Percentiles rank a stretch among this genome's conserved stretches.
Evolutionary conservation across 2,329 filamentous ascomycete genomes (phyloP).

Genomic region (Botrytis medusae): DNA sequence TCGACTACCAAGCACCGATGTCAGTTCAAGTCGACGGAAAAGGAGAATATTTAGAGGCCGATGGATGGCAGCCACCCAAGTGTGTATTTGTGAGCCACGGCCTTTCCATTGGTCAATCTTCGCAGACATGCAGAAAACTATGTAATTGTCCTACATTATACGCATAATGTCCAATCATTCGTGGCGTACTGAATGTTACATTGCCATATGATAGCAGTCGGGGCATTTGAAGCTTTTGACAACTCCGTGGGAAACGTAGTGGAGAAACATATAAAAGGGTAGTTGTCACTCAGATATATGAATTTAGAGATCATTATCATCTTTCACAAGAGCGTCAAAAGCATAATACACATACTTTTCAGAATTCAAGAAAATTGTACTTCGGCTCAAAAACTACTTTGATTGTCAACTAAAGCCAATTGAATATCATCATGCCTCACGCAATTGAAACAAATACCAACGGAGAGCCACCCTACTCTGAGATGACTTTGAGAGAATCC

Average conservation of each 20-base stretch:
- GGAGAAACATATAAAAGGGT: neutral
- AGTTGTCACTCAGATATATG: neutral
- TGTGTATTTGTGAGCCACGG: neutral
- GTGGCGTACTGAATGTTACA: neutral
- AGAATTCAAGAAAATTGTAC: neutral
- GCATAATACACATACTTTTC: neutral
- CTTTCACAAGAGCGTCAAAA: neutral
- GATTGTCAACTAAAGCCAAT: neutral
- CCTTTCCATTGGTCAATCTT: neutral
- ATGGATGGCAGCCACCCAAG: slow-evolving; percentile 7
- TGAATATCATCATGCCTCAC: slow-evolving; percentile 5
- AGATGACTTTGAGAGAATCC: slow-evolving; percentile 14
- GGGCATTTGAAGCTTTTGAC: slow-evolving; percentile 7
- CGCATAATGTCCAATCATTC: neutral
- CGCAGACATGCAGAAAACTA: neutral
- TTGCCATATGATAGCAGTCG: neutral
- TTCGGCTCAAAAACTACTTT: neutral
- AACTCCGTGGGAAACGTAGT: neutral
- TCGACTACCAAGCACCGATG: neutral
- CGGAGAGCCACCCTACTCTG: neutral
- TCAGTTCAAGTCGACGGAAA: neutral
- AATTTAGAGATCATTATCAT: neutral
- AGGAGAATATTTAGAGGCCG: neutral
- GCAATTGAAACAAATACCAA: neutral
- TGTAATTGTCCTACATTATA: neutral